Conservation (phyloP, 2,329 filamentous ascomycete genomes). For the Venturiaceae sp. region DNA sequence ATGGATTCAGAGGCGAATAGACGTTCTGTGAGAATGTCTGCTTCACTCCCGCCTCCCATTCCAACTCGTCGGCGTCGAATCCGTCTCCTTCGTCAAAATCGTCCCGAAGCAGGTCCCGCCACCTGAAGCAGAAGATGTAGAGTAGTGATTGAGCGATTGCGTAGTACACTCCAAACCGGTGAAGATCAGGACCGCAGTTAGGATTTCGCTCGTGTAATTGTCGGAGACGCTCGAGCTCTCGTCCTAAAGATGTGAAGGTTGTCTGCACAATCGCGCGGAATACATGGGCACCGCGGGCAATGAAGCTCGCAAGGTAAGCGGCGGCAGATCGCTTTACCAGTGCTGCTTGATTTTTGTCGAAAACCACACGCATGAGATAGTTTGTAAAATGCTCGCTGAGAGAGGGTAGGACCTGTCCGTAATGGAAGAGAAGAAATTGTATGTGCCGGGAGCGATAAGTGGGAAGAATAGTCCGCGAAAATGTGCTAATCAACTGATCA, state of each 20-base stretch:
- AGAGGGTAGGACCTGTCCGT: conserved; percentile 69
- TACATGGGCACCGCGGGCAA: conserved; percentile 79
- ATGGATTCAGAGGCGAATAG: conserved; percentile 81
- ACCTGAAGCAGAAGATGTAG: conserved; percentile 97
- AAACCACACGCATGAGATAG: conserved; percentile 62
- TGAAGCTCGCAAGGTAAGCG: conserved; percentile 89
- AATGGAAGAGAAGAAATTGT: conserved; percentile 94
- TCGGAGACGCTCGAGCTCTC: conserved; percentile 69
- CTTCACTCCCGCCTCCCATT: conserved; percentile 67
- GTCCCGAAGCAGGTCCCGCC: conserved; percentile 64
- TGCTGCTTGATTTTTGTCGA: conserved; percentile 58
- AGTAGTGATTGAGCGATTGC: conserved; percentile 79
- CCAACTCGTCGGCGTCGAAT: conserved; percentile 41
- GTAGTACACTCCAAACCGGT: conserved; percentile 77
- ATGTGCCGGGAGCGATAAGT: conserved; percentile 88
- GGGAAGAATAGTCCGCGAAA: conserved; percentile 77
- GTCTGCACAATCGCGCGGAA: conserved; percentile 66
- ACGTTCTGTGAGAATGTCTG: conserved; percentile 61
- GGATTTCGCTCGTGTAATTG: conserved; percentile 53
- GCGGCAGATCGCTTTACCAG: conserved; percentile 75
- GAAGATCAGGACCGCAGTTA: conserved; percentile 72
- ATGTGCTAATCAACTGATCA: conserved; percentile 73
- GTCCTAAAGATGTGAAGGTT: conserved; percentile 70
- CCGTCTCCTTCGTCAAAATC: conserved; percentile 33
- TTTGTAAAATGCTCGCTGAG: conserved; percentile 77